A percentile compares a stretch with the other conserved stretches of the same genome.
Evolutionary conservation across 108 stramenopile genomes (phyloP).

Genomic region (Cyclotella kingstonii): DNA sequence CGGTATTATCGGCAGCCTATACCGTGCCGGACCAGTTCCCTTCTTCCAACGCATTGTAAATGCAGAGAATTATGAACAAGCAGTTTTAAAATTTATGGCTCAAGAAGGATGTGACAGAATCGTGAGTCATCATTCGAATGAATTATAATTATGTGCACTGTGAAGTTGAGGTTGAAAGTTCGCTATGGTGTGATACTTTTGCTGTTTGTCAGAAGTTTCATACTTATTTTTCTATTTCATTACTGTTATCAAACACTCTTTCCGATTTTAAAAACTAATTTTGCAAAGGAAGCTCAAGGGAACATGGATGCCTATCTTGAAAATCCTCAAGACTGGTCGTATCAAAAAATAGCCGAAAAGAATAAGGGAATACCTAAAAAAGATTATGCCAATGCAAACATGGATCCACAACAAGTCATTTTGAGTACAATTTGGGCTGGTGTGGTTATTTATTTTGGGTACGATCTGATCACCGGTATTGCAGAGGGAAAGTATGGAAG

Average conservation of each 20-base stretch:
- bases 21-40: conserved; percentile 64
- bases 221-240: too few species aligned
- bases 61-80: conserved; percentile 63
- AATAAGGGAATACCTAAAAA: conserved; percentile 22
- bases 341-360: conserved; percentile 34
- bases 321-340: conserved; percentile 48
- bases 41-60: conserved; percentile 53
- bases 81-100: conserved; percentile 68
- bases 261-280: background rate
- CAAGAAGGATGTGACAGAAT: conserved; percentile 42
- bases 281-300: conserved; percentile 49
- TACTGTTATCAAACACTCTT: too few species aligned
- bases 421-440: conserved; percentile 32
- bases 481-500: conserved; percentile 34
- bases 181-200: too few species aligned
- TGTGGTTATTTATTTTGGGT: conserved; percentile 29
- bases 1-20: conserved; percentile 43
- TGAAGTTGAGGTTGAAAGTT: too few species aligned
- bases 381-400: conserved; percentile 43
- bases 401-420: conserved; percentile 28
- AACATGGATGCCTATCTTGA: conserved; percentile 76
- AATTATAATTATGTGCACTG: too few species aligned
- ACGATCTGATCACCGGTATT: conserved; percentile 41
- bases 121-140: too few species aligned
- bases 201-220: too few species aligned